phyloP scores from a whole-genome alignment of 108 stramenopile species.

The Nitzschia putrida region DNA sequence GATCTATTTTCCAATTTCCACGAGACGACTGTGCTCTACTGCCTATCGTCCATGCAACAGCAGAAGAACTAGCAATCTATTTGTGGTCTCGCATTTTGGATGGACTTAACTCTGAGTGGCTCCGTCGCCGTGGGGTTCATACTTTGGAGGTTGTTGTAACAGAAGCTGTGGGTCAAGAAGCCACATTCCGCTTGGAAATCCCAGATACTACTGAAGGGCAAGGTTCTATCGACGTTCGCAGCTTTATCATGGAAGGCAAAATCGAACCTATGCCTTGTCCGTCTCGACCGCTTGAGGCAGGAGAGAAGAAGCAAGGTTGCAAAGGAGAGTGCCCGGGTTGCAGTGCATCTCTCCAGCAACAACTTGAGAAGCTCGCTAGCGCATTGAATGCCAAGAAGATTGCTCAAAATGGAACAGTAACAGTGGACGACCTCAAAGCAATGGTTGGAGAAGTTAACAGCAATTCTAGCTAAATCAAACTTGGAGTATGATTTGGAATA shows the following conservation, averaged over 20 bases:
- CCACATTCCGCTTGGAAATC: constrained; percentile 65
- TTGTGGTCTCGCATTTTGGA: constrained; percentile 69
- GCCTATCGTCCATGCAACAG: constrained; percentile 92
- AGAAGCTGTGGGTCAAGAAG: constrained; percentile 90
- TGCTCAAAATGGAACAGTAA: constrained; percentile 4
- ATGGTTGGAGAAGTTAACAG: constrained; percentile 40
- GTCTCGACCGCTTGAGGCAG: not conserved
- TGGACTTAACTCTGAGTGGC: constrained; percentile 61
- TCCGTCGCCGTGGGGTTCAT: constrained; percentile 76
- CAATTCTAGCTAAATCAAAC: not conserved
- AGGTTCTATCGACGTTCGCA: constrained; percentile 42
- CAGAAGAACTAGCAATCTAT: constrained; percentile 93
- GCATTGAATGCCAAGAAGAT: constrained; percentile 28
- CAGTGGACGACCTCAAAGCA: constrained; percentile 66
- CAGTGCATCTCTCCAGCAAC: constrained; percentile 14
- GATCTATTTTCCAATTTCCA: constrained; percentile 80
- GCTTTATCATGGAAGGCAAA: constrained; percentile 39
- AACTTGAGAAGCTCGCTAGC: constrained; percentile 37
- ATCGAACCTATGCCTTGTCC: constrained; percentile 47
- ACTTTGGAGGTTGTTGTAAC: constrained; percentile 86
- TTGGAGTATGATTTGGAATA: too few species aligned
- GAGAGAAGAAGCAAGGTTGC: not conserved
- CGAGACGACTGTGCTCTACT: constrained; percentile 84
- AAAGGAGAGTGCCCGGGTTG: constrained; percentile 6
- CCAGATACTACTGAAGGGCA: constrained; percentile 26